Evolutionary conservation across 1,284 basidiomycete species (phyloP).

Genomic region (Bothia castanella): DNA sequence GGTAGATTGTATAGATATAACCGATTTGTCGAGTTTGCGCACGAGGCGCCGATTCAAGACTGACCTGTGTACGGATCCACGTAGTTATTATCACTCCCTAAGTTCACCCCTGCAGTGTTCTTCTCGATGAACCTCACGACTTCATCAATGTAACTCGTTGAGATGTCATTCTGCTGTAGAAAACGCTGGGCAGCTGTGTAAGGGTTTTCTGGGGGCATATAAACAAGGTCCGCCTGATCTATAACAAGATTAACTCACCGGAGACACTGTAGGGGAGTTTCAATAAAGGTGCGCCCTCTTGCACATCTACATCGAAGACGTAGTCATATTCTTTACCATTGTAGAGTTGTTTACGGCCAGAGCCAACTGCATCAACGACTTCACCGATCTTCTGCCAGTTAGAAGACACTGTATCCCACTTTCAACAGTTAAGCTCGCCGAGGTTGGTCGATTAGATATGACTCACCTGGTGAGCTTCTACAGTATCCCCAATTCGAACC

Average conservation of each 20-base stretch:
- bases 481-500: constrained; percentile 73
- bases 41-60: constrained; percentile 15
- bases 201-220: constrained; percentile 71
- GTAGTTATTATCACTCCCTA: constrained; percentile 61
- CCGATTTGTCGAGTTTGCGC: constrained; percentile 14
- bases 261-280: constrained; percentile 92
- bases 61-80: constrained; percentile 91
- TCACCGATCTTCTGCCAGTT: constrained; percentile 94
- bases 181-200: constrained; percentile 89
- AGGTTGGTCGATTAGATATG: neutral
- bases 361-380: constrained; percentile 91
- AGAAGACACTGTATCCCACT: constrained; percentile 73
- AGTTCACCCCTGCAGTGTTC: constrained; percentile 75
- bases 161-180: constrained; percentile 80
- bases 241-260: constrained; percentile 46
- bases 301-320: constrained; percentile 96
- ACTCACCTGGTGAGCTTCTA: constrained; percentile 84
- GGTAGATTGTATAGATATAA: too few relatives aligned
- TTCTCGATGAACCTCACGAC: constrained; percentile 94
- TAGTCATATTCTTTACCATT: constrained; percentile 96
- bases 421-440: constrained; percentile 4
- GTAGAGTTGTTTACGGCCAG: constrained; percentile 82
- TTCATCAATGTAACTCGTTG: constrained; percentile 82
- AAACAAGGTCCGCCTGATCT: constrained; percentile 1
- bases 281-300: constrained; percentile 88